phyloP scores from a whole-genome alignment of 2,329 filamentous ascomycete genomes.

The Claviceps monticola region DNA sequence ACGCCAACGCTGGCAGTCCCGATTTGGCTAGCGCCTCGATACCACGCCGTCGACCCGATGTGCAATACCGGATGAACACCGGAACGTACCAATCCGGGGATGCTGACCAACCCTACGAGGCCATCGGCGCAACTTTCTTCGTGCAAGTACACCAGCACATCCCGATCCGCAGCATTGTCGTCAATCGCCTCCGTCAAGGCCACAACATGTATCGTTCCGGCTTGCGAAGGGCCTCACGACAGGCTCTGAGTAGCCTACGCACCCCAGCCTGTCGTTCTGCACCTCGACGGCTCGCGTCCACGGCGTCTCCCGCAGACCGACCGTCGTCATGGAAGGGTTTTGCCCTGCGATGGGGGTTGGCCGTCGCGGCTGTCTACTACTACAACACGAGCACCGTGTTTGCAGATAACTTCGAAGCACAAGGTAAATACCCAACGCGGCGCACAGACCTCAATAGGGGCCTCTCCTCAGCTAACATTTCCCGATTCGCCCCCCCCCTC shows the following conservation, averaged over 20 bases:
- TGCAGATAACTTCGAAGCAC: slow-evolving; percentile 56
- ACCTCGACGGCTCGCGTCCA: slow-evolving; percentile 39
- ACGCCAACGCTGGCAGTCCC: too few relatives aligned
- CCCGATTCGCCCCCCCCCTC: neutral
- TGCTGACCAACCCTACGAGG: slow-evolving; percentile 5
- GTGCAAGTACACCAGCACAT: neutral
- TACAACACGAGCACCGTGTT: slow-evolving; percentile 87
- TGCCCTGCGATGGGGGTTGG: slow-evolving; percentile 59
- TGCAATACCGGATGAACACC: slow-evolving; percentile 1
- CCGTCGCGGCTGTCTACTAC: slow-evolving; percentile 69
- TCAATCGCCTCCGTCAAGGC: neutral
- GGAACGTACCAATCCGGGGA: neutral
- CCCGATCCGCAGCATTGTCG: neutral
- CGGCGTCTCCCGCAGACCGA: slow-evolving; percentile 39
- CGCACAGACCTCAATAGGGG: neutral
- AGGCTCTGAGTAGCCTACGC: slow-evolving; percentile 29
- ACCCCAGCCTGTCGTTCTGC: slow-evolving; percentile 23
- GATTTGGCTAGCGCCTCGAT: too few relatives aligned
- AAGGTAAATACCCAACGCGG: neutral
- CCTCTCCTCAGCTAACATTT: neutral
- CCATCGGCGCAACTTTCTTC: neutral
- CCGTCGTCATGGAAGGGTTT: slow-evolving; percentile 73
- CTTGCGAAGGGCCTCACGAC: slow-evolving; percentile 32
- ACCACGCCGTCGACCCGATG: too few relatives aligned
- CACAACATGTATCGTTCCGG: slow-evolving; percentile 38